These are phyloP conservation scores for Fusarium sp. DNA, from an alignment of 2,329 filamentous ascomycete genomes.

Conservation along the genomic window DNA sequence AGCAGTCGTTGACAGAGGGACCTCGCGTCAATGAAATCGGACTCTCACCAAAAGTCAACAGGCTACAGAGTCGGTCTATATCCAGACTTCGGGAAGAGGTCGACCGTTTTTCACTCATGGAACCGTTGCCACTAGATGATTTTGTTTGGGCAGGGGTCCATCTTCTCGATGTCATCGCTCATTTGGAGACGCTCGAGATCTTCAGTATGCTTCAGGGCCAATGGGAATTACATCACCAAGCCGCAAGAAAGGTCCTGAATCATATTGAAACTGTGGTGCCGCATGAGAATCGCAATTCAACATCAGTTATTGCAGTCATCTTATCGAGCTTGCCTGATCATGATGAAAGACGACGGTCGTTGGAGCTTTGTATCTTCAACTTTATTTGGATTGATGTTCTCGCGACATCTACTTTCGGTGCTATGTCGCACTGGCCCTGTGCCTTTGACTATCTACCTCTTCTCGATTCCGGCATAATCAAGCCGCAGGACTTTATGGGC, in stretches of 20 bases:
- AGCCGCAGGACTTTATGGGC: background rate
- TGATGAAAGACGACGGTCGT: background rate
- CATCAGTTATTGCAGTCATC: background rate
- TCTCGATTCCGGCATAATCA: background rate
- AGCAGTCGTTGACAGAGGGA: background rate
- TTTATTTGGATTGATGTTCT: slow-evolving; percentile 11
- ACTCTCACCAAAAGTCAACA: background rate
- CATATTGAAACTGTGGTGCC: background rate
- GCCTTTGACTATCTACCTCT: slow-evolving; percentile 3
- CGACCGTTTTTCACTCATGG: background rate
- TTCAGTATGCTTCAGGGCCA: slow-evolving; percentile 13
- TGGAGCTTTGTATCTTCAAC: background rate
- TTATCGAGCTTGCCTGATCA: background rate
- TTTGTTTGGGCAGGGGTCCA: background rate
- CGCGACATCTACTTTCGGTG: background rate
- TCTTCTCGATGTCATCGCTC: slow-evolving; percentile 1
- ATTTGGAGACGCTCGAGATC: slow-evolving; percentile 2
- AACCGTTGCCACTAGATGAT: background rate
- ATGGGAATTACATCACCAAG: slow-evolving; percentile 5
- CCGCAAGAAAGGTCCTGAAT: slow-evolving; percentile 1
- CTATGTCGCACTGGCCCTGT: background rate
- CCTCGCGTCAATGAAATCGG: slow-evolving; percentile 1
- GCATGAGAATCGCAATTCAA: background rate
- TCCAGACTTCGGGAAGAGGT: background rate
- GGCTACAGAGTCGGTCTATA: background rate